phyloP scores from a whole-genome alignment of 2,329 filamentous ascomycete species.

The Sarocladium kiliense region DNA sequence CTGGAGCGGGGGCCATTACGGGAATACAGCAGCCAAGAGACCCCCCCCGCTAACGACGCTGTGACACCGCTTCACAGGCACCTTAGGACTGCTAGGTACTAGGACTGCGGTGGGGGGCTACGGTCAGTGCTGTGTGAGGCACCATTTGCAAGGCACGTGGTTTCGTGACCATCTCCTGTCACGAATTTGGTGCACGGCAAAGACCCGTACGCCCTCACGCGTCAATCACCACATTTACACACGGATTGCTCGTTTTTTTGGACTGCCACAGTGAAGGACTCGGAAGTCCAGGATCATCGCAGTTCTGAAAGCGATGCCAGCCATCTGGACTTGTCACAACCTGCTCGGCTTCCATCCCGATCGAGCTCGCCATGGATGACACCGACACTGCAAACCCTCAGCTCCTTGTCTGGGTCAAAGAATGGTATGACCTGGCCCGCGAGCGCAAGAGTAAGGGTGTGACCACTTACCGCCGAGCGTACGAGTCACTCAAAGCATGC shows the following conservation, averaged over 20 bases:
- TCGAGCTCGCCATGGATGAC: constrained; percentile 23
- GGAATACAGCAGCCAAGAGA: not conserved
- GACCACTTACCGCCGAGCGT: constrained; percentile 69
- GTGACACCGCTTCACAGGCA: not conserved
- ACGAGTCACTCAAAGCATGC: constrained; percentile 70
- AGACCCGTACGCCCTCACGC: not conserved
- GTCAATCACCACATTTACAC: not conserved
- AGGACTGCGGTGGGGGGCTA: too few relatives aligned
- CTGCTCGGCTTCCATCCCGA: not conserved
- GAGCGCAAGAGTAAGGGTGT: constrained; percentile 66
- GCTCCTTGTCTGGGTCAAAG: constrained; percentile 67
- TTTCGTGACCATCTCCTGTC: constrained; percentile 4
- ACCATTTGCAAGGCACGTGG: not conserved
- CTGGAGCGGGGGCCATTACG: not conserved
- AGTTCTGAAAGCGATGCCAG: not conserved
- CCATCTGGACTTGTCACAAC: not conserved
- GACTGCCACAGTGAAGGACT: not conserved
- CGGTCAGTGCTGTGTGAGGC: not conserved
- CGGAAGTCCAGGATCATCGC: not conserved
- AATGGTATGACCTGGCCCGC: constrained; percentile 67
- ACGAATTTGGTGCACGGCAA: not conserved
- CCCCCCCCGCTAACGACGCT: not conserved
- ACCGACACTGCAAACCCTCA: constrained; percentile 62
- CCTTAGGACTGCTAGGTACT: too few relatives aligned
- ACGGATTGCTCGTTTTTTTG: not conserved